These are phyloP conservation scores for Novymonas esmeraldas DNA, from an alignment of 208 protist species.

Conservation along the genomic window DNA sequence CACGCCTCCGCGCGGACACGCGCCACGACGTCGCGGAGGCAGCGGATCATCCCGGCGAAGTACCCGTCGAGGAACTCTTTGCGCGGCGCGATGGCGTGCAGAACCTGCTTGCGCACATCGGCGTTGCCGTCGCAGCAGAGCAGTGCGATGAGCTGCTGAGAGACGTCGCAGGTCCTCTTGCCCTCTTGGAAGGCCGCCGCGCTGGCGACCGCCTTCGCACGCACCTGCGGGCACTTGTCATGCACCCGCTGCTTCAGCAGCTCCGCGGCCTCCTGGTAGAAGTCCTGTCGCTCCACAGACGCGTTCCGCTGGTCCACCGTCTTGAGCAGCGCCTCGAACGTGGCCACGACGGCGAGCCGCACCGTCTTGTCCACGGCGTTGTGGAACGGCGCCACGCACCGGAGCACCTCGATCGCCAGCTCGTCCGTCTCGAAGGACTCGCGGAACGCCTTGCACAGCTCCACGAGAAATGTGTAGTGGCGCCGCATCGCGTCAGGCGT, in stretches of 20 bases:
- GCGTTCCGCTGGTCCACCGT: slow-evolving; percentile 80
- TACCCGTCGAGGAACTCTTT: slow-evolving; percentile 91
- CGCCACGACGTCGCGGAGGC: slow-evolving; percentile 72
- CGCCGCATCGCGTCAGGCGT: slow-evolving; percentile 70
- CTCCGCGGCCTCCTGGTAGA: slow-evolving; percentile 82
- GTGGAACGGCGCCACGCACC: slow-evolving; percentile 62
- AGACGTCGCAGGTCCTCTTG: slow-evolving; percentile 84
- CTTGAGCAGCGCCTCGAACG: slow-evolving; percentile 73
- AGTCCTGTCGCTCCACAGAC: slow-evolving; percentile 81
- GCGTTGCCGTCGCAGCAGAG: slow-evolving; percentile 81
- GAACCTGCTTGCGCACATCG: slow-evolving; percentile 81
- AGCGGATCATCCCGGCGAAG: slow-evolving; percentile 86
- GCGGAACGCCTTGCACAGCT: slow-evolving; percentile 65
- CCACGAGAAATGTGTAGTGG: slow-evolving; percentile 79
- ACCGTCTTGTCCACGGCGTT: slow-evolving; percentile 87
- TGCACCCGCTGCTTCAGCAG: slow-evolving; percentile 82
- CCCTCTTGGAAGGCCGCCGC: slow-evolving; percentile 84
- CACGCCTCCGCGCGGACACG: slow-evolving; percentile 84
- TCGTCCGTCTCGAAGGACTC: slow-evolving; percentile 60
- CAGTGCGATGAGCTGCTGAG: slow-evolving; percentile 83
- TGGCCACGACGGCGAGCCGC: slow-evolving; percentile 74
- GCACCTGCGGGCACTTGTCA: slow-evolving; percentile 75
- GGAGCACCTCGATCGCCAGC: slow-evolving; percentile 63
- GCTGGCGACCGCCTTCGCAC: slow-evolving; percentile 68
- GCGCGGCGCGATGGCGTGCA: slow-evolving; percentile 66